Evolutionary conservation across 345 rosid species (phyloP).

Genomic region (Litchi chinensis): DNA sequence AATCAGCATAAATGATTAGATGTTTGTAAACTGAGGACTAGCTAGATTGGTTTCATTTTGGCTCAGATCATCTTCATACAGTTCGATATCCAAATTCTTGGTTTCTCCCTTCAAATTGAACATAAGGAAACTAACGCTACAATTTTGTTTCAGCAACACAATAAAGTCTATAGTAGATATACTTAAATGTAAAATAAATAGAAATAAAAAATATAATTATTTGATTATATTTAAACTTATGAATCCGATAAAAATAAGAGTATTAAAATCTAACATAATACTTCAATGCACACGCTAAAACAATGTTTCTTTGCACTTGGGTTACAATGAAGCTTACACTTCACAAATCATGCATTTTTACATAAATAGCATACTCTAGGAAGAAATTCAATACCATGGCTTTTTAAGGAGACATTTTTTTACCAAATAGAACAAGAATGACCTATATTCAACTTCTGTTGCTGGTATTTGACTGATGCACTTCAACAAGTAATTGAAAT

Average conservation of each 20-base stretch:
- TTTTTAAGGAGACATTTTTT: background rate
- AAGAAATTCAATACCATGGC: background rate
- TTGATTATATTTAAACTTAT: too few relatives aligned
- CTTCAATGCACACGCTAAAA: background rate
- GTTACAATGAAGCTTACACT: background rate
- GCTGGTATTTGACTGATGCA: slow-evolving; percentile 16
- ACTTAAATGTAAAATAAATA: too few relatives aligned
- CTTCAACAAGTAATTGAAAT: background rate
- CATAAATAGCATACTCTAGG: background rate
- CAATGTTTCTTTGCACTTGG: background rate
- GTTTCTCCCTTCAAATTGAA: background rate
- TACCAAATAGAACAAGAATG: background rate
- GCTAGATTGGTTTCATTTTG: background rate
- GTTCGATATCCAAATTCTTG: too few relatives aligned
- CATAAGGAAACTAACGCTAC: too few relatives aligned
- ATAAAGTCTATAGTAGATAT: too few relatives aligned
- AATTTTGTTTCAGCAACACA: too few relatives aligned
- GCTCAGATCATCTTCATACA: too few relatives aligned
- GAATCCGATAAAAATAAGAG: too few relatives aligned
- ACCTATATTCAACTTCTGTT: background rate
- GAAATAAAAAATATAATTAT: too few relatives aligned
- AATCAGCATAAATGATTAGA: too few relatives aligned
- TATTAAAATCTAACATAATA: too few relatives aligned
- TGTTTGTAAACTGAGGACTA: background rate
- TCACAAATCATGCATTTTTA: too few relatives aligned